Base-by-base conservation (phyloP, 1,139 yeast genomes). In the Barnettozyma hawaiiensis region DNA sequence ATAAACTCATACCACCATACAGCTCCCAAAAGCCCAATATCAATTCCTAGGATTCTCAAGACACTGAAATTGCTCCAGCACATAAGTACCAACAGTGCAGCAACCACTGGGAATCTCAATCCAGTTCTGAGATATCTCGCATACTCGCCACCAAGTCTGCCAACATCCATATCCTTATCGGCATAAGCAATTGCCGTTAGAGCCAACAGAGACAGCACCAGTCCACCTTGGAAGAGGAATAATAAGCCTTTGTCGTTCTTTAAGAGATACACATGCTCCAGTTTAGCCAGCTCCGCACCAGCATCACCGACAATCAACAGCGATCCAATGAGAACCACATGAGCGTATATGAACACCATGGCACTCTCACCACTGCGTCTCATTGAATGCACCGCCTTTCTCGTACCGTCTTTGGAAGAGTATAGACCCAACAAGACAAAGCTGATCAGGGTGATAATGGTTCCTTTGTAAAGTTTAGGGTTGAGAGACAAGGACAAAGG, bases 241-340 rank as follows among this genome's bases (percentile, higher is more conserved):
- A 55, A 23, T 4, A 52, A 38, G 2, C 56, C 55, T 22, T 46
- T 41, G 1, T 55, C 55, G n/a, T 50, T 53, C 5, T 43, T 43
- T 10, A 32, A 40, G 7, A 55, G 27, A 26, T 51, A 45, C 1
- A 2, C 16, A 2, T 43, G 41, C 2, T 43, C 35, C 5, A 43
- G 5, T 36, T 53, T 45, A 27, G 69, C 60, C 42, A 77, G 58
- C 37, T 75, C 81, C 3, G 78, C 80, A 8, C 79, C 81, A 8
- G 84, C 73, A 62, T 79, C 85, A 1, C 85, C 85, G 23, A 80
- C 72, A 43, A 79, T 64, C 35, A 76, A 71, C 47, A 76, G 57
- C 11, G 73, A 57, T 0, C 74, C 78, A 39, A 76, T 67, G 34
- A 78, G 60, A 0, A 83, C 81, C 29, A 78, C 53, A 51, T 80